phyloP scores from a whole-genome alignment of 2,329 filamentous ascomycete species.

The Colletotrichum noveboracense region DNA sequence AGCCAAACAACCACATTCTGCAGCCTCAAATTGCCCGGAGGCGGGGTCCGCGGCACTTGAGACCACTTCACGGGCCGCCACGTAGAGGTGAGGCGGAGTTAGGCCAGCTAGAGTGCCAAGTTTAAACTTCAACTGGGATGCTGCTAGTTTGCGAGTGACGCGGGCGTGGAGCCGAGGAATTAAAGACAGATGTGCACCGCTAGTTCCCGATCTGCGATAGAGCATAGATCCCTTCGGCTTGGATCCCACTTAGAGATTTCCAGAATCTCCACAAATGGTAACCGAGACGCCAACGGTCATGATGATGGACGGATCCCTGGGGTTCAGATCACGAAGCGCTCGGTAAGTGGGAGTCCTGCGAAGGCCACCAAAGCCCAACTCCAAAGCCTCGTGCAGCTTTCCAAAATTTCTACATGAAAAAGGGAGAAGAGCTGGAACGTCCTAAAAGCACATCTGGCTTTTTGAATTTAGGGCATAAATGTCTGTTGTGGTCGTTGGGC shows the following conservation, averaged over 20 bases:
- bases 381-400: not conserved
- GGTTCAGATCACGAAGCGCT: not conserved
- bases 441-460: not conserved
- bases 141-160: not conserved
- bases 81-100: not conserved
- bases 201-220: not conserved
- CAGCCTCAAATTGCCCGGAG: not conserved
- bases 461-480: not conserved
- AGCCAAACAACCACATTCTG: not conserved
- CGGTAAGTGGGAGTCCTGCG: not conserved
- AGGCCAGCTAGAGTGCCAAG: not conserved
- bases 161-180: not conserved
- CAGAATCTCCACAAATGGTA: not conserved
- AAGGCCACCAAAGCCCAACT: not conserved
- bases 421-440: not conserved
- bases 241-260: not conserved
- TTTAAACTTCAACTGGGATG: not conserved
- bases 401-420: not conserved
- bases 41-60: not conserved
- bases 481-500: not conserved
- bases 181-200: slow-evolving; percentile 1
- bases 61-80: not conserved
- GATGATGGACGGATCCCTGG: not conserved
- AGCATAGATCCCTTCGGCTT: not conserved
- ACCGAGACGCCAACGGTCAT: not conserved